A percentile compares a stretch with the other conserved stretches of the same genome.
Evolutionary conservation across 176 grass and related monocot species (phyloP).

Genomic region (Carex parvula): DNA sequence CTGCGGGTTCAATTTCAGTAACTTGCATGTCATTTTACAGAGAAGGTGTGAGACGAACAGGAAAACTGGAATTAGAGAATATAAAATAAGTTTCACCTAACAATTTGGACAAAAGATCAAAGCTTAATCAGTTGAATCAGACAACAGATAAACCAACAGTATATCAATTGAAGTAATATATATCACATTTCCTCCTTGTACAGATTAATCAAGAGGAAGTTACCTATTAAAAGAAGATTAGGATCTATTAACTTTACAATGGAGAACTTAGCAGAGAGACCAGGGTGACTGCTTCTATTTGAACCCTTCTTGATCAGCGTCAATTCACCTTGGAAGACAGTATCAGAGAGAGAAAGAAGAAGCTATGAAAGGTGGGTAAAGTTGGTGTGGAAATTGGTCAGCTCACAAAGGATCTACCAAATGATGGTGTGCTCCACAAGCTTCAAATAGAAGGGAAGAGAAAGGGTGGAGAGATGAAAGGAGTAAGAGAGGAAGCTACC

Average conservation of each 20-base stretch:
- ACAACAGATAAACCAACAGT: neutral
- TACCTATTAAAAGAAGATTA: neutral
- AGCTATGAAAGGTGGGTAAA: too few species aligned
- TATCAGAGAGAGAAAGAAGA: too few species aligned
- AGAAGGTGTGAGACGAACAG: neutral
- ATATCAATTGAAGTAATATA: neutral
- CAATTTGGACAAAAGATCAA: neutral
- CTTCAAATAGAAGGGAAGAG: too few species aligned
- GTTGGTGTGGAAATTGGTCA: too few species aligned
- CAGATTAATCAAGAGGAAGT: neutral
- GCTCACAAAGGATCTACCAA: neutral
- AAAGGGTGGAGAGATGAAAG: too few species aligned
- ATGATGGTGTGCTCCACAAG: too few species aligned
- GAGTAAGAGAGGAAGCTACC: too few species aligned
- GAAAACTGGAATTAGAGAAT: neutral
- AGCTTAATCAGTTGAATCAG: neutral
- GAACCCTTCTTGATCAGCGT: neutral
- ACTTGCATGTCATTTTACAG: neutral
- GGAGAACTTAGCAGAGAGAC: neutral
- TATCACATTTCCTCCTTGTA: neutral
- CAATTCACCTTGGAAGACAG: neutral
- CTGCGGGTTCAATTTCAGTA: neutral
- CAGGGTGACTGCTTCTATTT: neutral
- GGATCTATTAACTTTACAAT: neutral
- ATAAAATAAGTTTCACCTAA: neutral